A percentile compares a stretch with the other conserved stretches of the same genome.
These are phyloP conservation scores for Arabis hirsuta DNA, from an alignment of 345 rosid genomes.

Conservation along the genomic window DNA sequence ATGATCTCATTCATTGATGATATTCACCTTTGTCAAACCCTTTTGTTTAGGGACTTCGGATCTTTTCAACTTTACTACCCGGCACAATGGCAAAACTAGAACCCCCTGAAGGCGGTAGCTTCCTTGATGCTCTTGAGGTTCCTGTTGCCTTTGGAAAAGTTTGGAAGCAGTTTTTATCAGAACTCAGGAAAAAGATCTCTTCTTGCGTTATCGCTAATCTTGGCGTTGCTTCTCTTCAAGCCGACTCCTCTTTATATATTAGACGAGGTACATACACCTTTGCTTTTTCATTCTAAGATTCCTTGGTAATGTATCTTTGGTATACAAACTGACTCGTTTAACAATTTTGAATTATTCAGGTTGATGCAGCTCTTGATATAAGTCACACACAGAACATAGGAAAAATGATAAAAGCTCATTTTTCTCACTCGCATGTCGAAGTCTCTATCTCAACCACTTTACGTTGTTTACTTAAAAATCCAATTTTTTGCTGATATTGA, in stretches of 20 bases:
- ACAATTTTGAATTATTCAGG: slow-evolving; percentile 42
- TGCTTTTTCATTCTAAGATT: not conserved
- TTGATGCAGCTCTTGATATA: slow-evolving; percentile 98
- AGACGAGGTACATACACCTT: slow-evolving; percentile 78
- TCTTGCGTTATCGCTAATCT: slow-evolving; percentile 87
- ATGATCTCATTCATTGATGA: slow-evolving; percentile 2
- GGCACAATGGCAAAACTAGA: slow-evolving; percentile 96
- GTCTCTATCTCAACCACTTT: slow-evolving; percentile 11
- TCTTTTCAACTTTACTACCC: slow-evolving; percentile 92
- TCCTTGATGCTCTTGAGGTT: slow-evolving; percentile 97
- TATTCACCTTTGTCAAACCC: not conserved
- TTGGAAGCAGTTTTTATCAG: slow-evolving; percentile 97
- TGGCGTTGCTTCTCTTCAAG: slow-evolving; percentile 95
- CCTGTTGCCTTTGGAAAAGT: slow-evolving; percentile 96
- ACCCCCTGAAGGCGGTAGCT: slow-evolving; percentile 92
- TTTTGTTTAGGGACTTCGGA: slow-evolving; percentile 82
- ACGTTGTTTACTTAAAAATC: not conserved
- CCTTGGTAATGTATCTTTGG: not conserved
- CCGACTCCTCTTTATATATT: slow-evolving; percentile 97
- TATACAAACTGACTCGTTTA: not conserved
- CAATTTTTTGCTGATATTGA: not conserved
- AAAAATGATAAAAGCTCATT: slow-evolving; percentile 79
- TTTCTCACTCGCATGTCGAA: slow-evolving; percentile 74
- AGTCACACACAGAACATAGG: slow-evolving; percentile 99
- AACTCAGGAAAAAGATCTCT: slow-evolving; percentile 94